Evolutionary conservation across 2,329 filamentous ascomycete genomes (phyloP).

Genomic region (Diaporthe sp.): DNA sequence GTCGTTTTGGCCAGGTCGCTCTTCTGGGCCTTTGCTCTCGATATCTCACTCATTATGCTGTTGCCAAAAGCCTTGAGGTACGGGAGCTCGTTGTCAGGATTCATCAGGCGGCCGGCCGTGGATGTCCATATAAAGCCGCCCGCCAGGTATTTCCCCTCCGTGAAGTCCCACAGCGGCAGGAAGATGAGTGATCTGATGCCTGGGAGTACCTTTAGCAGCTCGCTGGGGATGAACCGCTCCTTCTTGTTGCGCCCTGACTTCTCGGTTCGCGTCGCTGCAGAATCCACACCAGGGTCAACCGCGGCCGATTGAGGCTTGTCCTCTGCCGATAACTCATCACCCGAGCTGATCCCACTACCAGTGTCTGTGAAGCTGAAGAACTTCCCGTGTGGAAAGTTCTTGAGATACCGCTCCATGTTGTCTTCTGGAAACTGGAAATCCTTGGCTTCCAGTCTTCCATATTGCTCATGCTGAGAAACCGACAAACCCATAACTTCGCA

Average conservation of each 20-base stretch:
- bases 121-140: slow-evolving; percentile 37
- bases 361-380: slow-evolving; percentile 39
- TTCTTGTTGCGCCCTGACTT: neutral
- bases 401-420: slow-evolving; percentile 33
- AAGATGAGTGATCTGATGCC: slow-evolving; percentile 61
- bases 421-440: slow-evolving; percentile 34
- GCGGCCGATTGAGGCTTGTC: slow-evolving; percentile 38
- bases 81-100: slow-evolving; percentile 56
- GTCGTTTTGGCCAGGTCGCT: slow-evolving; percentile 63
- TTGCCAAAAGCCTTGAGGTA: slow-evolving; percentile 63
- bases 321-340: slow-evolving; percentile 32
- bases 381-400: slow-evolving; percentile 33
- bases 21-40: slow-evolving; percentile 54
- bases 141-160: slow-evolving; percentile 36
- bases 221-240: slow-evolving; percentile 45
- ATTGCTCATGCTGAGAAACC: slow-evolving; percentile 33
- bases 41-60: slow-evolving; percentile 68
- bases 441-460: slow-evolving; percentile 20
- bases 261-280: neutral
- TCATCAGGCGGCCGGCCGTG: slow-evolving; percentile 30
- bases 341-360: slow-evolving; percentile 19
- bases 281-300: neutral
- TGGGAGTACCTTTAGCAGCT: slow-evolving; percentile 54
- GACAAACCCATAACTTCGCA: slow-evolving; percentile 36
- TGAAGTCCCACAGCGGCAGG: slow-evolving; percentile 62